These are phyloP conservation scores for Aurifilum marmelostoma DNA, from an alignment of 2,329 filamentous ascomycete genomes.

Conservation along the genomic window DNA sequence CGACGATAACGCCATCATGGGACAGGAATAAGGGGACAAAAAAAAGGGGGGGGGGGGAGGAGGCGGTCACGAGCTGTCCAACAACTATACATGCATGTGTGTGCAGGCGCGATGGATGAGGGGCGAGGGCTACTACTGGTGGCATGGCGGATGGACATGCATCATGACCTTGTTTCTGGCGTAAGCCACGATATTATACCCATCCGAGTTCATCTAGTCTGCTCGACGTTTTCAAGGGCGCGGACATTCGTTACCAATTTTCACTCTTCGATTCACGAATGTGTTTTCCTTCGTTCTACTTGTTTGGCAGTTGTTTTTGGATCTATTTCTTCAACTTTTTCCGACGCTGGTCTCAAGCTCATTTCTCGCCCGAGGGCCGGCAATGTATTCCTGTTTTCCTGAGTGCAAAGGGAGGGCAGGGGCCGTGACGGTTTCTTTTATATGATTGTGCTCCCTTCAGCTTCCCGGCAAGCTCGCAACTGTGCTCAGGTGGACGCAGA, in stretches of 20 bases:
- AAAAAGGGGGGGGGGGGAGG: background rate
- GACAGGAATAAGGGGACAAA: background rate
- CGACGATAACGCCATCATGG: background rate
- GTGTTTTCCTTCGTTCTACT: conserved; percentile 3
- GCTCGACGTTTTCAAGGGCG: conserved; percentile 22
- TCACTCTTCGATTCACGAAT: conserved; percentile 2
- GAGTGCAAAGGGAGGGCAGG: conserved; percentile 24
- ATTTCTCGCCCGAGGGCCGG: background rate
- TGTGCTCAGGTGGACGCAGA: background rate
- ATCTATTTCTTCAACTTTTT: conserved; percentile 24
- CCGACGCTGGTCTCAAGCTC: background rate
- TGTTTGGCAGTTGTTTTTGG: conserved; percentile 13
- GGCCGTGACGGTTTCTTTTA: background rate
- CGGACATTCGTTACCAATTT: background rate
- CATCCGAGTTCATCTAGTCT: conserved; percentile 29
- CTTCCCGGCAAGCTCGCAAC: background rate
- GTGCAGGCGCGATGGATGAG: background rate
- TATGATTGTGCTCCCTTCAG: background rate
- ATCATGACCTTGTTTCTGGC: conserved; percentile 15
- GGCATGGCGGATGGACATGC: conserved; percentile 6
- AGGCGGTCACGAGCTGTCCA: background rate
- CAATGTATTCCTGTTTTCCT: conserved; percentile 17
- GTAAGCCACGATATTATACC: conserved; percentile 20
- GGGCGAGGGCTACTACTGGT: background rate
- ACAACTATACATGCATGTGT: background rate